Conservation (phyloP, 495 filamentous ascomycete species). For the Lasiosphaeria ovina region DNA sequence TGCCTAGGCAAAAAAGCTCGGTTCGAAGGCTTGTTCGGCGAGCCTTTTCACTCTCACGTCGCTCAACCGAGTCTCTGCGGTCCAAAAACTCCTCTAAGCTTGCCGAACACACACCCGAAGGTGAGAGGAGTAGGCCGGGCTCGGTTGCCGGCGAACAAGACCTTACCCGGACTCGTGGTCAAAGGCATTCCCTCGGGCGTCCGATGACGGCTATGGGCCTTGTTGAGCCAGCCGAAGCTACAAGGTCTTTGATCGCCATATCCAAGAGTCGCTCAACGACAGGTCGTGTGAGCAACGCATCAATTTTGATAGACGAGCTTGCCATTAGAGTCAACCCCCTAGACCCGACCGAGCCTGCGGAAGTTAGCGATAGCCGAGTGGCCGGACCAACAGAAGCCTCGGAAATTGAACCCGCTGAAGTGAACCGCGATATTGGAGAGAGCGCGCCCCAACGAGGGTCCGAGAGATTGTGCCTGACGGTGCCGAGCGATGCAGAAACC, state of each 20-base stretch:
- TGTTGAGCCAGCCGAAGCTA: too few species aligned
- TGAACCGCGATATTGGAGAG: background rate
- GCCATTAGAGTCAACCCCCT: background rate
- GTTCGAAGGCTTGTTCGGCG: background rate
- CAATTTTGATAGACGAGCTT: slow-evolving; percentile 24
- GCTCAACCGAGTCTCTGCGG: background rate
- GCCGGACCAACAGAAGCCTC: background rate
- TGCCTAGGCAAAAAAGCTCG: background rate
- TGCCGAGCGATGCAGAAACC: slow-evolving; percentile 5
- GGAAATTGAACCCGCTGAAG: background rate
- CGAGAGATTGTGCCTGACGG: slow-evolving; percentile 8
- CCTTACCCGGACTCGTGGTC: background rate
- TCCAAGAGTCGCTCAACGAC: slow-evolving; percentile 11
- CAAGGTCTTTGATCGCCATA: too few species aligned
- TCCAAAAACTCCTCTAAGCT: background rate
- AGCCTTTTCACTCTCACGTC: background rate
- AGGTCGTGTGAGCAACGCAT: slow-evolving; percentile 19
- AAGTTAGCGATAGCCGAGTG: background rate
- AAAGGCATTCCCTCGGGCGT: slow-evolving; percentile 1
- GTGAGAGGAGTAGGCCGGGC: background rate
- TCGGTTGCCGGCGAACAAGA: background rate
- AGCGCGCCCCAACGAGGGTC: background rate
- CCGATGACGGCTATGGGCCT: background rate
- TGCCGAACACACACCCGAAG: background rate
- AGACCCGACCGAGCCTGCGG: background rate